A percentile compares a stretch with the other conserved stretches of the same genome.
These are phyloP conservation scores for Paecilomyces variotii DNA, from an alignment of 2,329 filamentous ascomycete species.

Conservation along the genomic window DNA sequence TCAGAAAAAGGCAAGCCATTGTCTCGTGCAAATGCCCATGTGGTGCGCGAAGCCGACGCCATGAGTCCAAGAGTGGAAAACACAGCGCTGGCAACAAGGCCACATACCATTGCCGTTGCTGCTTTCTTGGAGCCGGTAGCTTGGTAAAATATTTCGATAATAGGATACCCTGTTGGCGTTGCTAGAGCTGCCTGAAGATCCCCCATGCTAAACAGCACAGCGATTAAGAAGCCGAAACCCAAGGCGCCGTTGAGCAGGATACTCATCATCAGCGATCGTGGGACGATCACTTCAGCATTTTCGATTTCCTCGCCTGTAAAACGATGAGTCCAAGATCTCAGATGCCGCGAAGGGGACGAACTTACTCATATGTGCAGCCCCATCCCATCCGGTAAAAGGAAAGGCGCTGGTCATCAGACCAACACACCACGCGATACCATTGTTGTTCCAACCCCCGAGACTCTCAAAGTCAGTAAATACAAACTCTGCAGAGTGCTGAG, in stretches of 20 bases:
- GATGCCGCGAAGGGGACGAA: not conserved
- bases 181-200: conserved; percentile 39
- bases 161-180: conserved; percentile 46
- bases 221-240: conserved; percentile 51
- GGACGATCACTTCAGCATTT: conserved; percentile 44
- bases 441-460: conserved; percentile 31
- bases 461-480: conserved; percentile 37
- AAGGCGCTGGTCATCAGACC: conserved; percentile 34
- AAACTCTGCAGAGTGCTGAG: conserved; percentile 25
- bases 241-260: conserved; percentile 45
- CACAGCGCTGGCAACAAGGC: conserved; percentile 43
- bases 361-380: conserved; percentile 38
- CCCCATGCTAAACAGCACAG: conserved; percentile 47
- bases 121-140: conserved; percentile 42
- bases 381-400: conserved; percentile 31
- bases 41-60: conserved; percentile 49
- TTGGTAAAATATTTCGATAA: conserved; percentile 52
- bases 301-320: conserved; percentile 32
- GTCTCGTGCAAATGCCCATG: conserved; percentile 47
- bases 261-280: conserved; percentile 43
- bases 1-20: conserved; percentile 31
- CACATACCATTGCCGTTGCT: conserved; percentile 42
- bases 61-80: conserved; percentile 47
- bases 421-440: conserved; percentile 32
- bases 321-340: conserved; percentile 3